Percentiles rank a stretch among this genome's conserved stretches.
phyloP scores from a whole-genome alignment of 805 yeast species.

The Cyberlindnera xylosilytica region DNA sequence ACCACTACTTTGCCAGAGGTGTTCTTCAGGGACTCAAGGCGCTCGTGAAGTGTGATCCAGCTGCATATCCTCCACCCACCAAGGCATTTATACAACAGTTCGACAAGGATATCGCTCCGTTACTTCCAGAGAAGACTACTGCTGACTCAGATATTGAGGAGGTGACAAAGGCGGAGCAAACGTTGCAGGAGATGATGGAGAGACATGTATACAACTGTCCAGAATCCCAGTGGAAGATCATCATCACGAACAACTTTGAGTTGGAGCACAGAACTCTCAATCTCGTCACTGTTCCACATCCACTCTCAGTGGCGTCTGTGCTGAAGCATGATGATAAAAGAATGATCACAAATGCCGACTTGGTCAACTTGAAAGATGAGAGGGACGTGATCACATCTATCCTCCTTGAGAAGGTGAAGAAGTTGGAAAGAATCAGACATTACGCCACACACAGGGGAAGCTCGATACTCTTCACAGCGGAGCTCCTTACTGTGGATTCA shows the following conservation, averaged over 20 bases:
- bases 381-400: slow-evolving; percentile 4
- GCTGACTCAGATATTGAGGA: slow-evolving; percentile 8
- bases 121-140: slow-evolving; percentile 7
- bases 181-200: slow-evolving; percentile 8
- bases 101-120: slow-evolving; percentile 10
- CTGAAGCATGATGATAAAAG: slow-evolving; percentile 12
- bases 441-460: neutral
- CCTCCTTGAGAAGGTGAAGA: neutral
- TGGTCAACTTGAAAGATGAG: slow-evolving; percentile 1
- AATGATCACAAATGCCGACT: slow-evolving; percentile 9
- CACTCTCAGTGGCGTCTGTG: slow-evolving; percentile 14
- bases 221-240: slow-evolving; percentile 1
- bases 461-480: slow-evolving; percentile 11
- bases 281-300: slow-evolving; percentile 21
- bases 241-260: slow-evolving; percentile 4
- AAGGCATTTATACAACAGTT: slow-evolving; percentile 7
- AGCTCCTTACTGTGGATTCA: slow-evolving; percentile 10
- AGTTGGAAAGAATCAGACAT: neutral
- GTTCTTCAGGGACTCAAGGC: slow-evolving; percentile 9
- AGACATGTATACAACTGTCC: slow-evolving; percentile 5
- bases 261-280: slow-evolving; percentile 6
- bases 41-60: slow-evolving; percentile 13
- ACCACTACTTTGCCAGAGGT: slow-evolving; percentile 17
- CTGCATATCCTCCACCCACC: slow-evolving; percentile 17
- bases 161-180: slow-evolving; percentile 2